These are phyloP conservation scores for Colletotrichum aenigma DNA, from an alignment of 2,329 filamentous ascomycete species.

Conservation along the genomic window DNA sequence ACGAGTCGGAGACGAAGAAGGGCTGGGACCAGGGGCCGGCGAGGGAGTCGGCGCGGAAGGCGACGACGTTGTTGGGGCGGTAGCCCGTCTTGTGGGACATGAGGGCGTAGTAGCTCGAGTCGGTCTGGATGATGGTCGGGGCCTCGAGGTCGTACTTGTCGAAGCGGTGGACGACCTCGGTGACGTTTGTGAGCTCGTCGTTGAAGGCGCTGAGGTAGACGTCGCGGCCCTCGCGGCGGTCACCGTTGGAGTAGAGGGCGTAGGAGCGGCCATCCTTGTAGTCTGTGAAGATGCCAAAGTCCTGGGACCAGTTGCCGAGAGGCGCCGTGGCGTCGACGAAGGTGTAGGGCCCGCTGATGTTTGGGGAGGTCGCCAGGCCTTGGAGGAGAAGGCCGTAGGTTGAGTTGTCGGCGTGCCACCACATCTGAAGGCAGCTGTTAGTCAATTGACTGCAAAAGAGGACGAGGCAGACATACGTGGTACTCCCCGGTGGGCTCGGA, in stretches of 20 bases:
- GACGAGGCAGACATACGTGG: constrained; percentile 44
- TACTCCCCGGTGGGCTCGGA: constrained; percentile 59
- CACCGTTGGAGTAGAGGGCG: constrained; percentile 64
- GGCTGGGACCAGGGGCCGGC: constrained; percentile 57
- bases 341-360: constrained; percentile 56
- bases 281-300: constrained; percentile 65
- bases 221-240: constrained; percentile 57
- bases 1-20: constrained; percentile 50
- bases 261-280: constrained; percentile 61
- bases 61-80: constrained; percentile 65
- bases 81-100: constrained; percentile 70
- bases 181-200: constrained; percentile 52
- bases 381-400: constrained; percentile 61
- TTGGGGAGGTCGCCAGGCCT: constrained; percentile 58
- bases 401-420: constrained; percentile 66
- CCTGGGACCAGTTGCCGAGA: constrained; percentile 66
- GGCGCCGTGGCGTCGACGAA: constrained; percentile 59
- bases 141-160: constrained; percentile 66
- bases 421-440: constrained; percentile 43
- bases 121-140: constrained; percentile 64
- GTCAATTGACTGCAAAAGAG: background rate
- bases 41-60: constrained; percentile 53
- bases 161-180: constrained; percentile 57
- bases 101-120: constrained; percentile 62
- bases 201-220: constrained; percentile 62